Evolutionary conservation across 306 rosid genomes (phyloP), one percentile per base, ranked within the genome.

Genomic region (Pueraria montana): DNA sequence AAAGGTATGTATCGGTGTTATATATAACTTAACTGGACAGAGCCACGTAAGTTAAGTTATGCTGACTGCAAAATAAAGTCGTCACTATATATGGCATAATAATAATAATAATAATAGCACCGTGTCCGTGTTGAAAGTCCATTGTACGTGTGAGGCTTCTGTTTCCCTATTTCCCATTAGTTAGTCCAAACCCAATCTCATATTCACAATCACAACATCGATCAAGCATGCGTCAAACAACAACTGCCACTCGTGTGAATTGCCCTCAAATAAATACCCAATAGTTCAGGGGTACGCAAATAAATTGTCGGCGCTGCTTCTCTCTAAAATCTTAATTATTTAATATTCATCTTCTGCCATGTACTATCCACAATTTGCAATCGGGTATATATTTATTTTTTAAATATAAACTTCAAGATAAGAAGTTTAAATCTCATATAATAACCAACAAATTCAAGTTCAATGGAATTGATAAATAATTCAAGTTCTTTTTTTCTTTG

Each of bases 271-370:
- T 40, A 76, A 87, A 32, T 87, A 24, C 27, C 32, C 20, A n/a
- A 70, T 9, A 53, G 4, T 83, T 80, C 0, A 75, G 80, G 85
- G 85, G 72, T 32, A 0, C 58, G 13, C 21, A 36, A 72, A 46
- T 83, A 76, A 87, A 64, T 87, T 83, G 87, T 84, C 83, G 87
- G 85, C 65, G 77, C 77, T 69, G 3, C 43, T 24, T 14, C 18
- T 42, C 11, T 11, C 49, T 7, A 38, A 38, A 27, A 27, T 5
- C 52, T 16, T 4, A 18, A 18, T 10, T 11, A 5, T 4, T 4
- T 6, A 21, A 6, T 12, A 12, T 23, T 36, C 45, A 11, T 46
- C 0, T 9, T 1, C 3, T 59, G 23, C 43, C 13, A 20, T 56
- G 12, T 11, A 58, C 12, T 80, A 17, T 23, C 13, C 9, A 23